Conservation (phyloP, 2,329 filamentous ascomycete species). For the Didymella segeticola region DNA sequence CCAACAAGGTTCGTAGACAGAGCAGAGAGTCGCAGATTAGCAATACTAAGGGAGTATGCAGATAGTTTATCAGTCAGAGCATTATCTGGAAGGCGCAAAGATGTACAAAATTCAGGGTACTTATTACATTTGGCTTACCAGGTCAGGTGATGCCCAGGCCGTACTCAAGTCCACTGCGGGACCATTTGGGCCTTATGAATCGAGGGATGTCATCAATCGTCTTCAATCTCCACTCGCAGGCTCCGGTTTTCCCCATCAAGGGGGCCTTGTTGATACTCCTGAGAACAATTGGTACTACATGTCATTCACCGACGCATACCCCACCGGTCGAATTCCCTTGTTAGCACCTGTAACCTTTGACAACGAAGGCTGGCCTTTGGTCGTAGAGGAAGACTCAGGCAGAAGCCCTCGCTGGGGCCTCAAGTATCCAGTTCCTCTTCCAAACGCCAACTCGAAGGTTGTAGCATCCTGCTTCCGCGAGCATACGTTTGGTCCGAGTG, state of each 20-base stretch:
- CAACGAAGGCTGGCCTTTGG: slow-evolving; percentile 57
- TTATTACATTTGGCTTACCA: slow-evolving; percentile 61
- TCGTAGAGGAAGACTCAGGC: slow-evolving; percentile 47
- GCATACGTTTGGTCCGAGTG: slow-evolving; percentile 53
- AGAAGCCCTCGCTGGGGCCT: slow-evolving; percentile 58
- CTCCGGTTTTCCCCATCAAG: slow-evolving; percentile 59
- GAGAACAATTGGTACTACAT: slow-evolving; percentile 65
- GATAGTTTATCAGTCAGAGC: too few species aligned
- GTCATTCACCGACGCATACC: slow-evolving; percentile 61
- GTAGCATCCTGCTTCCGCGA: slow-evolving; percentile 50
- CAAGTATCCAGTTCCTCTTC: slow-evolving; percentile 42
- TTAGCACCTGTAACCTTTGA: slow-evolving; percentile 61
- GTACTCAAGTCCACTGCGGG: slow-evolving; percentile 56
- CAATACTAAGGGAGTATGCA: too few species aligned
- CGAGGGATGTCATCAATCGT: slow-evolving; percentile 51
- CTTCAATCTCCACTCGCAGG: slow-evolving; percentile 50
- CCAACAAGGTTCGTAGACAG: too few species aligned
- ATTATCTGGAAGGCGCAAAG: slow-evolving; percentile 60
- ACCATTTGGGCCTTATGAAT: slow-evolving; percentile 59
- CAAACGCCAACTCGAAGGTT: slow-evolving; percentile 13
- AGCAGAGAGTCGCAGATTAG: slow-evolving; percentile 59
- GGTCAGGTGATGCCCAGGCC: slow-evolving; percentile 51
- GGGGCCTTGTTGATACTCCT: slow-evolving; percentile 58
- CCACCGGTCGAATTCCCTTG: slow-evolving; percentile 61
- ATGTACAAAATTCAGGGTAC: slow-evolving; percentile 62